Base-by-base conservation (phyloP, 768 basidiomycete genomes). In the Tephrocybe sp. region DNA sequence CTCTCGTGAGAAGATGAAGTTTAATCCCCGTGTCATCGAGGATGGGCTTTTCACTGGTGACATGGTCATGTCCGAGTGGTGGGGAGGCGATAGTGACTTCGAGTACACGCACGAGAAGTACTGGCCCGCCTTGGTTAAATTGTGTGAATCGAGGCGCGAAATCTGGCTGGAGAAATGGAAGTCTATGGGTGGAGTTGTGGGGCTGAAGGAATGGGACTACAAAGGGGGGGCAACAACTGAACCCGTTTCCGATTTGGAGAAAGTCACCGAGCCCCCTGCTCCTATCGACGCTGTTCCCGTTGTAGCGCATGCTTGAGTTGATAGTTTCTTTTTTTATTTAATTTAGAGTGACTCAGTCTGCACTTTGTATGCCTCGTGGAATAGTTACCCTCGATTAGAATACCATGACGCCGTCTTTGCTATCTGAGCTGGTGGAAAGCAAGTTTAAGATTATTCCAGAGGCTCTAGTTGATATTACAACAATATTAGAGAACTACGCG, bases 151-250 rank as follows among this genome's bases (percentile, higher is more conserved):
- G 50, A 75, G 80, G 36, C 70, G 72, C 42, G 66, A 70, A 31
- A 61, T 41, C 15, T 78, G 81, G 76, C 69, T 76, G 55, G 73
- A 75, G 39, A 76, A 72, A 31, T 95, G 93, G 93, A 72, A 71
- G 38, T 65, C 69, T 44, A 69, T 86, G 18, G 93, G 92, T 2
- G 88, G 75, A 1, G 73, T 59, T 43, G 71, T 92, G 19, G 92
- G 92, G 1, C 62, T 84, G 27, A 83, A 78, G 60, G 92, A 95
- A 62, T 90, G 84, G 80, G 85, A 88, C 19, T 83, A 87, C 57
- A 92, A 91, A 63, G 52, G 45, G 18, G 59, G 52, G 19, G 38
- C 8, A 38, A 50, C 48, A 3, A 38, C 40, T 15, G 46, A 36
- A 25, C n/a, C n/a, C n/a, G 36, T 27, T 10, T 31, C 33, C 37